phyloP scores from a whole-genome alignment of 768 basidiomycete species.

The Leccinum imitatum region DNA sequence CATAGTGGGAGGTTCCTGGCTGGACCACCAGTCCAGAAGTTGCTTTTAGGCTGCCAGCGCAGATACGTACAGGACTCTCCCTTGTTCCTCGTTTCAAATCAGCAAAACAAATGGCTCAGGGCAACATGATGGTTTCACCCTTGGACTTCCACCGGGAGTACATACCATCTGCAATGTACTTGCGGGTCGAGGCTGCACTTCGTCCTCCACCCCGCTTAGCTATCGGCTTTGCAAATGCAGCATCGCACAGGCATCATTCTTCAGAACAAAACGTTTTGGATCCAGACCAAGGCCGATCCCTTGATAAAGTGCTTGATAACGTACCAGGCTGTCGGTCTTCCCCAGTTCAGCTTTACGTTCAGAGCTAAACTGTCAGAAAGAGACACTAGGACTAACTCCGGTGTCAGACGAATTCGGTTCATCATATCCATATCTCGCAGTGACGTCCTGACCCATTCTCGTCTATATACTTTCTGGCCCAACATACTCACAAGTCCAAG shows the following conservation, averaged over 20 bases:
- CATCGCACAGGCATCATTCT: background rate
- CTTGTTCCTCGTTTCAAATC: too few species aligned
- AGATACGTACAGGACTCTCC: too few species aligned
- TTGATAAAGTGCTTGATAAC: background rate
- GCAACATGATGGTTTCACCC: too few species aligned
- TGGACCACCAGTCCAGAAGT: background rate
- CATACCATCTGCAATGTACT: too few species aligned
- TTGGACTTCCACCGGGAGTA: too few species aligned
- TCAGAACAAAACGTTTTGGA: background rate
- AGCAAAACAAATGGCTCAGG: background rate
- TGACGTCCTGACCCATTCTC: constrained; percentile 9
- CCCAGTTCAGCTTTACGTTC: background rate
- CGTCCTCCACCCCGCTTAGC: background rate
- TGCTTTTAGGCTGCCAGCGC: background rate
- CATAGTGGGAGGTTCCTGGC: background rate
- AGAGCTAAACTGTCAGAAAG: background rate
- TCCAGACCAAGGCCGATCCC: background rate
- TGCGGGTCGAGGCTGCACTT: too few species aligned
- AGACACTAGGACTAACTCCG: background rate
- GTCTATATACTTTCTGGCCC: background rate
- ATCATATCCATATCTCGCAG: background rate
- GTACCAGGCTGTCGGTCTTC: background rate
- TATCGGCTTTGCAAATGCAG: background rate
- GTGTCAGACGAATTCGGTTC: background rate
- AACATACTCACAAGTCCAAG: background rate